phyloP scores from a whole-genome alignment of 106 monocot genomes.

The Ottelia alismoides region DNA sequence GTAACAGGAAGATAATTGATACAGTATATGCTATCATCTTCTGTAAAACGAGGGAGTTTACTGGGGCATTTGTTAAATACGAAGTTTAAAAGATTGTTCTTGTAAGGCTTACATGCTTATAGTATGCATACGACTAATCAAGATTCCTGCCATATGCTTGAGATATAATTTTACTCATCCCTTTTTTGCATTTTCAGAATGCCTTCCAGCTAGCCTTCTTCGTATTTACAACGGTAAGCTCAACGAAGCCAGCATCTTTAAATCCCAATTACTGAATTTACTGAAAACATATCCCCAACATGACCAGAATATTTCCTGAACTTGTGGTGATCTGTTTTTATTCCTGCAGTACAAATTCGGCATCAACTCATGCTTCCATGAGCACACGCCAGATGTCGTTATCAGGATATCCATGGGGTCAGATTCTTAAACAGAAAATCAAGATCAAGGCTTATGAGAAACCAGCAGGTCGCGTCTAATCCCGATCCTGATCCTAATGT shows the following conservation, averaged over 20 bases:
- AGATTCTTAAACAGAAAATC: too few species aligned
- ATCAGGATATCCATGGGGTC: slow-evolving; percentile 33
- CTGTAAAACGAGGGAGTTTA: too few species aligned
- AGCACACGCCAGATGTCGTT: slow-evolving; percentile 7
- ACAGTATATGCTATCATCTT: too few species aligned
- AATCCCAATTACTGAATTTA: not conserved
- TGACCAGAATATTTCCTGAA: not conserved
- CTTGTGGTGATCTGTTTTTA: not conserved
- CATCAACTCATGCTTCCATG: slow-evolving; percentile 22
- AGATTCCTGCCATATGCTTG: too few species aligned
- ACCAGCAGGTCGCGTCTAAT: too few species aligned
- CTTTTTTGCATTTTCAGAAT: slow-evolving; percentile 15
- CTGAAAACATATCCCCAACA: not conserved
- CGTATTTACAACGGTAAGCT: not conserved
- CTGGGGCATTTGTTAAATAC: too few species aligned
- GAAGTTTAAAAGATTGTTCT: too few species aligned
- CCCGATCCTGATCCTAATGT: too few species aligned
- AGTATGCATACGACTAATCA: not conserved
- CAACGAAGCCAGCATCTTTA: too few species aligned
- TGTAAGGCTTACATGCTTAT: not conserved
- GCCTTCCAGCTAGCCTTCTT: slow-evolving; percentile 38
- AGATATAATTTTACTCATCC: not conserved
- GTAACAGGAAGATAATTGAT: too few species aligned
- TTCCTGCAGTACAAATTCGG: slow-evolving; percentile 28
- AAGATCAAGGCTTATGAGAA: too few species aligned